Evolutionary conservation across 2,329 filamentous ascomycete genomes (phyloP).

Genomic region (Fusarium lyarnte): DNA sequence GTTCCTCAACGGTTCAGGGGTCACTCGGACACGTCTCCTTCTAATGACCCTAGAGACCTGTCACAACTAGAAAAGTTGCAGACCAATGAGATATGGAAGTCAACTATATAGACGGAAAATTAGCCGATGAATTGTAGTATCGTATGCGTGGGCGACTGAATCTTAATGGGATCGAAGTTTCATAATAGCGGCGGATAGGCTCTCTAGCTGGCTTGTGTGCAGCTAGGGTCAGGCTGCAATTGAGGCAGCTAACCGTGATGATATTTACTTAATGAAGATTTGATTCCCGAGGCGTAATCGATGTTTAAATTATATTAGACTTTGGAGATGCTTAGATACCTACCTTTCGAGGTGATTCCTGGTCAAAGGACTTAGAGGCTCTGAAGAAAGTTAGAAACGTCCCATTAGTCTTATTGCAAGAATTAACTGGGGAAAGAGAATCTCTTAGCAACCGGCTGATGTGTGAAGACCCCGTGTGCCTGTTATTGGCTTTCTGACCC

Average conservation of each 20-base stretch:
- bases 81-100: no score
- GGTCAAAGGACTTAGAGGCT: not conserved
- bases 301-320: not conserved
- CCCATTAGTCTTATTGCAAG: no score
- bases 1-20: not conserved
- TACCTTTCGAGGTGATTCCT: not conserved
- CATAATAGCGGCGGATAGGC: not conserved
- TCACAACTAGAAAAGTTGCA: no score
- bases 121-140: not conserved
- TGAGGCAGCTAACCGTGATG: not conserved
- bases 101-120: not conserved
- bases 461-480: not conserved
- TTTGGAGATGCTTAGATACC: not conserved
- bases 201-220: not conserved
- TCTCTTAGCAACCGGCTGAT: not conserved
- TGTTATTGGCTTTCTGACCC: not conserved
- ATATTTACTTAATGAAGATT: not conserved
- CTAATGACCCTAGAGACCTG: not conserved
- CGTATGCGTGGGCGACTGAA: not conserved
- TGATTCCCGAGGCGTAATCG: not conserved
- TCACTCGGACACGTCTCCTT: not conserved
- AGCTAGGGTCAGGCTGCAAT: not conserved
- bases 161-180: not conserved
- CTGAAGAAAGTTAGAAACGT: no score
- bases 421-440: not conserved